These are phyloP conservation scores for Trebouxia sp. DNA, from an alignment of 139 green algal genomes.

Conservation along the genomic window DNA sequence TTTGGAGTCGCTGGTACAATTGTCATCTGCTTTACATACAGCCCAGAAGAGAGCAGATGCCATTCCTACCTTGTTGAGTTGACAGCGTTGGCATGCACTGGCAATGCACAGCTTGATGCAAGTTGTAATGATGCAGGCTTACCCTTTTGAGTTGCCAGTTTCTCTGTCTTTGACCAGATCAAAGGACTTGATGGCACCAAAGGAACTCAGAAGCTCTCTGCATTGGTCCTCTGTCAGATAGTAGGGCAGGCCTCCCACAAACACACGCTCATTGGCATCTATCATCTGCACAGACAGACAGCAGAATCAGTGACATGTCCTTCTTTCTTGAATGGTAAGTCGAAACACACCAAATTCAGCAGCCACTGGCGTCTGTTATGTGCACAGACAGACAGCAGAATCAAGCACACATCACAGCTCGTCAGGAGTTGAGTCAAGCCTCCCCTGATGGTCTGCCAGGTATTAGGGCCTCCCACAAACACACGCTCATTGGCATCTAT, in stretches of 20 bases:
- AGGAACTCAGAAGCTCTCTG: constrained; percentile 90
- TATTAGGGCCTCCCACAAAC: constrained; percentile 98
- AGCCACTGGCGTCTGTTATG: no score
- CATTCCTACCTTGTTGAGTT: no score
- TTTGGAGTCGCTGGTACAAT: not conserved
- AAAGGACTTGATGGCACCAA: constrained; percentile 88
- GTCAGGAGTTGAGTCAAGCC: no score
- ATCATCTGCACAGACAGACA: constrained; percentile 12
- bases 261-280: constrained; percentile 77
- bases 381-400: not conserved
- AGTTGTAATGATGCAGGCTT: constrained; percentile 18
- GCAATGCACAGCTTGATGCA: not conserved
- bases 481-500: constrained; percentile 68
- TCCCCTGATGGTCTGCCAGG: constrained; percentile 90
- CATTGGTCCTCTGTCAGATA: constrained; percentile 95
- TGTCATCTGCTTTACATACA: not conserved
- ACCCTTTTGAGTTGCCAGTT: constrained; percentile 92
- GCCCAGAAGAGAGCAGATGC: not conserved
- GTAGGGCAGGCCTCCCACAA: constrained; percentile 97
- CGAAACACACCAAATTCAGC: no score
- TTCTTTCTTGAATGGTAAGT: no score
- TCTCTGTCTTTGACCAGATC: constrained; percentile 94
- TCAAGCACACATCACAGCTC: not conserved
- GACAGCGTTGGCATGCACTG: no score
- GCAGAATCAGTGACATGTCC: no score